Evolutionary conservation across 306 rosid genomes (phyloP), one percentile per base, ranked within the genome.

Genomic region (Myrica gale): DNA sequence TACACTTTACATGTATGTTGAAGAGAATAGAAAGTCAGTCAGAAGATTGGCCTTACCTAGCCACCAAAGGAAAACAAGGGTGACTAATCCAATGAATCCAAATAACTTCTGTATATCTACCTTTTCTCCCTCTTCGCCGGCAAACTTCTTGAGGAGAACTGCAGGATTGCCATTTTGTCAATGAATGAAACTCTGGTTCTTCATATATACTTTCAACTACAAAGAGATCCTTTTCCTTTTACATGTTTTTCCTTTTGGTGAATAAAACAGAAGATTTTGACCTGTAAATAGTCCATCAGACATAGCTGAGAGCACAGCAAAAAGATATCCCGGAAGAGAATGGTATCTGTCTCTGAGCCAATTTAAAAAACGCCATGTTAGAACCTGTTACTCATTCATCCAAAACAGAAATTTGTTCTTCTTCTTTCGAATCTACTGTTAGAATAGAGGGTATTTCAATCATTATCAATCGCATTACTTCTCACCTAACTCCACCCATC

Each of bases 121-220:
- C 54, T 74, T 79, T 37, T 79, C 74, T 73, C 82, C 82, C 53
- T 73, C 98, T 79, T 95, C 78, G 19, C 82, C 82, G 42, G 82
- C 82, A 68, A 73, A 73, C 74, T 79, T 79, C 39, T 79, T 73
- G 43, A 79, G 82, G 51, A 79, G 82, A 42, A 79, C 82, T 79
- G 62, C 54, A 67, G 47, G 21, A 63, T 63, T 26, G 0, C 5
- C 39, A 43, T 50, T 72, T n/a, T 44, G 47, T 54, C 69, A 63
- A 63, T 37, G 45, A 63, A 12, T 5, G 44, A 63, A 37, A 0
- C 32, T n/a, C 5, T 55, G 62, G 19, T 19, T 11, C n/a, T 55
- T 55, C n/a, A n/a, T n/a, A n/a, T n/a, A n/a, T n/a, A 6, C 6
- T 41, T 62, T 32, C 19, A 5, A 0, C 2, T 37, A 32, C 68